Conservation (phyloP, 352 stramenopile genomes). For the Globisporangium barbulae region DNA sequence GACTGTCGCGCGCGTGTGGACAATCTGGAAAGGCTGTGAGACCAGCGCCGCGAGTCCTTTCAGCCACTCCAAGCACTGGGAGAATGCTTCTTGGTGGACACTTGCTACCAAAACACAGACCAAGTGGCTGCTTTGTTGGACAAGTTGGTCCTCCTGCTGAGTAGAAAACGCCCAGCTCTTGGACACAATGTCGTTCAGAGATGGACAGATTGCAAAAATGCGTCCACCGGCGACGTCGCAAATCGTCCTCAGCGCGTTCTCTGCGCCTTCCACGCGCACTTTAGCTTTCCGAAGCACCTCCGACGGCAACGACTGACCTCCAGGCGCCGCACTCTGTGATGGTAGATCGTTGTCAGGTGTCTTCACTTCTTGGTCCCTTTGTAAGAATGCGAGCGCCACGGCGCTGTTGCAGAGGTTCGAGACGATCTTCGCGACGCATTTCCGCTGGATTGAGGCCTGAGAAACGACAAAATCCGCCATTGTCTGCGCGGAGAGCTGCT, state of each 20-base stretch:
- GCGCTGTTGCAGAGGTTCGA: constrained; percentile 75
- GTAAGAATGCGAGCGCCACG: constrained; percentile 26
- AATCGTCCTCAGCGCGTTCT: constrained; percentile 38
- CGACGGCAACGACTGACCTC: not conserved
- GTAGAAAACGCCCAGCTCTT: constrained; percentile 30
- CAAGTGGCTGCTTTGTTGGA: constrained; percentile 53
- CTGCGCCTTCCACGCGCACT: constrained; percentile 42
- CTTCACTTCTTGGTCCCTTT: constrained; percentile 13
- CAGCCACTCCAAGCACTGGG: constrained; percentile 46
- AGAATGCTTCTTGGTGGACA: constrained; percentile 27
- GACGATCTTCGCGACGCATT: constrained; percentile 78
- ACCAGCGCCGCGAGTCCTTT: constrained; percentile 26
- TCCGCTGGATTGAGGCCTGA: constrained; percentile 49
- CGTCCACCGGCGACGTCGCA: constrained; percentile 26
- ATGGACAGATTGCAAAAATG: constrained; percentile 33
- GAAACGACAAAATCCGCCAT: constrained; percentile 57
- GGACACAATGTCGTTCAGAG: constrained; percentile 32
- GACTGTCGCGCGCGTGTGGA: constrained; percentile 28
- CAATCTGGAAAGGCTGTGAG: constrained; percentile 20
- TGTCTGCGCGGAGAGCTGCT: constrained; percentile 37
- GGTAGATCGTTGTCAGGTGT: constrained; percentile 4
- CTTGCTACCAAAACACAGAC: constrained; percentile 36
- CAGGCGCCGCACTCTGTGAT: not conserved
- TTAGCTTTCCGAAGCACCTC: constrained; percentile 30
- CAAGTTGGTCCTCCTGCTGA: constrained; percentile 23